Evolutionary conservation across 2,329 filamentous ascomycete species (phyloP).

Genomic region (Talaromyces sp.): DNA sequence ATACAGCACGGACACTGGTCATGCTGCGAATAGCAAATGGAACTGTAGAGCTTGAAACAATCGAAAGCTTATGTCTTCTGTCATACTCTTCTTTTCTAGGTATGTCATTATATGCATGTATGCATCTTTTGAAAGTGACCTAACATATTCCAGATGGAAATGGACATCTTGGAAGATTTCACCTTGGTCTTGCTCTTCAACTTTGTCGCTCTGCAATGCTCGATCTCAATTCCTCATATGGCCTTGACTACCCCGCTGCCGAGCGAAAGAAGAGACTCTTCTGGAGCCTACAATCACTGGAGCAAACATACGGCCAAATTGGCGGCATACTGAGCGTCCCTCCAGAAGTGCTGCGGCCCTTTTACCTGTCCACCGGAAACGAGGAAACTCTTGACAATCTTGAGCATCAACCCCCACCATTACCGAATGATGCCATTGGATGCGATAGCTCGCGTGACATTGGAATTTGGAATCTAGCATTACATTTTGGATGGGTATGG

Average conservation of each 20-base stretch:
- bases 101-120: conserved; percentile 23
- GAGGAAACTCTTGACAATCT: conserved; percentile 26
- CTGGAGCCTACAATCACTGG: conserved; percentile 56
- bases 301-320: conserved; percentile 55
- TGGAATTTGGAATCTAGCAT: conserved; percentile 55
- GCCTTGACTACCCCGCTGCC: conserved; percentile 33
- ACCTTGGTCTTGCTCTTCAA: conserved; percentile 55
- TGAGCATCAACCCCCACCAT: conserved; percentile 43
- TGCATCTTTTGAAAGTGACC: conserved; percentile 4
- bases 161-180: conserved; percentile 53
- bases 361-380: conserved; percentile 29
- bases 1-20: conserved; percentile 38
- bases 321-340: conserved; percentile 48
- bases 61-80: conserved; percentile 56
- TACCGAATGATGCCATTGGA: conserved; percentile 51
- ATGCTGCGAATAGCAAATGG: conserved; percentile 58
- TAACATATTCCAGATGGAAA: conserved; percentile 48
- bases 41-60: conserved; percentile 52
- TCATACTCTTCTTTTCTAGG: conserved; percentile 56
- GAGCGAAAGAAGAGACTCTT: conserved; percentile 56
- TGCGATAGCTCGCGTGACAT: conserved; percentile 44
- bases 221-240: conserved; percentile 48
- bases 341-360: conserved; percentile 45
- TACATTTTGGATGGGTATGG: conserved; percentile 57
- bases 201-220: conserved; percentile 56